Evolutionary conservation across 345 rosid genomes (phyloP), one percentile per base, ranked within the genome.

Genomic region (Hypericum perforatum): DNA sequence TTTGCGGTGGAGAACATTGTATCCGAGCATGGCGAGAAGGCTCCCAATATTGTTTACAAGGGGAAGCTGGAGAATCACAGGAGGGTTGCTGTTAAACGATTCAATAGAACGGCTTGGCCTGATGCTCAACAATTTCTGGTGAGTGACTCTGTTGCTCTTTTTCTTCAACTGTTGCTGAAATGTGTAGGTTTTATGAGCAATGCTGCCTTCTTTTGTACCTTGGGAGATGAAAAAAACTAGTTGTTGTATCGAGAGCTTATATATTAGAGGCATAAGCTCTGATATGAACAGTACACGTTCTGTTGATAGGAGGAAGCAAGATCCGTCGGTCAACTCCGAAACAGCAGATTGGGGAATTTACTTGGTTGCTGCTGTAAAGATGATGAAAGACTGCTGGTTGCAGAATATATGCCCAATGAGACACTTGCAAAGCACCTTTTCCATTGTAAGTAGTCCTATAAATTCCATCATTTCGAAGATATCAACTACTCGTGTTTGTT

Each of bases 341-440:
- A 74, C 58, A 58, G 67, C 43, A 82, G 88, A 59, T 67, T 91
- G 82, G 84, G 81, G 15, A 91, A 91, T 70, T 78, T 91, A 70
- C 86, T 91, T 42, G 98, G 98, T 39, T 91, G 86, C 61, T 91
- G 96, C 45, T 85, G 72, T 60, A 86, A 85, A 73, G 84, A 73
- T 68, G 95, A 91, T 16, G 98, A 91, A 70, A 81, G 96, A 72
- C 69, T 91, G 62, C 98, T 91, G 59, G 95, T 87, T 52, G 82
- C 96, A 12, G 98, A 87, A 65, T 87, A 74, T 64, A 79, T 91
- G 86, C 89, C 95, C 32, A 79, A 85, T 16, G 95, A 87, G 60
- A 87, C 98, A 43, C 88, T 91, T 61, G 96, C 98, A 7, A 91
- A 87, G 58, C 98, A 91, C 63, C 84, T 91, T 59, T 91, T 91